phyloP scores from a whole-genome alignment of 208 protist genomes.

The Angomonas deanei region DNA sequence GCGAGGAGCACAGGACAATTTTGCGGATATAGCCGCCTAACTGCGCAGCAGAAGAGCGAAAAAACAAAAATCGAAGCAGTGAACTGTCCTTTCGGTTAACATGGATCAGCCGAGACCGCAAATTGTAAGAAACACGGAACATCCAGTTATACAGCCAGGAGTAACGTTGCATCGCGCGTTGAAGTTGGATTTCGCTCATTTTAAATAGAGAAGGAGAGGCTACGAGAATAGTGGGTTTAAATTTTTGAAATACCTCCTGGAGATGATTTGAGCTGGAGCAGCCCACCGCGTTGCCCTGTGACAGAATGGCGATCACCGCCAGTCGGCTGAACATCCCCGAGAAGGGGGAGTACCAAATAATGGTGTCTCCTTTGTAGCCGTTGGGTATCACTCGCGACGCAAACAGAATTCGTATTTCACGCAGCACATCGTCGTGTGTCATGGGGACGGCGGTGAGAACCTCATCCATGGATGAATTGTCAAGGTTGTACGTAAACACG shows the following conservation, averaged over 20 bases:
- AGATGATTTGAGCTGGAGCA: conserved; percentile 33
- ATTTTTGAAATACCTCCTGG: conserved; percentile 45
- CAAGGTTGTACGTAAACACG: conserved; percentile 60
- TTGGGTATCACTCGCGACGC: conserved; percentile 52
- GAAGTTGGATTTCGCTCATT: conserved; percentile 55
- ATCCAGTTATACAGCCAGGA: conserved; percentile 64
- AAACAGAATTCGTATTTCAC: conserved; percentile 54
- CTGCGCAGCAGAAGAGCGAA: conserved; percentile 52
- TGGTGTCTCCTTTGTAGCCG: conserved; percentile 45
- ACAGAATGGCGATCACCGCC: conserved; percentile 61
- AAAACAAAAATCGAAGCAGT: conserved; percentile 75
- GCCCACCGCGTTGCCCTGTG: conserved; percentile 65
- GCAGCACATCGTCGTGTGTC: conserved; percentile 61
- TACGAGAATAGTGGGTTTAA: conserved; percentile 71
- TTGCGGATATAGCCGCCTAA: conserved; percentile 66
- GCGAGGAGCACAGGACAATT: conserved; percentile 59
- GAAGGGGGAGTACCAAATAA: conserved; percentile 79
- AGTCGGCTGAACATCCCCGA: conserved; percentile 66
- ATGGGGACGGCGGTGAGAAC: conserved; percentile 33
- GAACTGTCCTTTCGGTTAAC: conserved; percentile 60
- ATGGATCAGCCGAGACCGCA: conserved; percentile 77
- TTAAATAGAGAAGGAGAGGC: conserved; percentile 66
- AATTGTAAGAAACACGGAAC: conserved; percentile 54
- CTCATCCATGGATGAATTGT: conserved; percentile 40
- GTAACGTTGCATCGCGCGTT: conserved; percentile 49